phyloP scores from a whole-genome alignment of 331 rosid genomes.

The Saraca asoca region DNA sequence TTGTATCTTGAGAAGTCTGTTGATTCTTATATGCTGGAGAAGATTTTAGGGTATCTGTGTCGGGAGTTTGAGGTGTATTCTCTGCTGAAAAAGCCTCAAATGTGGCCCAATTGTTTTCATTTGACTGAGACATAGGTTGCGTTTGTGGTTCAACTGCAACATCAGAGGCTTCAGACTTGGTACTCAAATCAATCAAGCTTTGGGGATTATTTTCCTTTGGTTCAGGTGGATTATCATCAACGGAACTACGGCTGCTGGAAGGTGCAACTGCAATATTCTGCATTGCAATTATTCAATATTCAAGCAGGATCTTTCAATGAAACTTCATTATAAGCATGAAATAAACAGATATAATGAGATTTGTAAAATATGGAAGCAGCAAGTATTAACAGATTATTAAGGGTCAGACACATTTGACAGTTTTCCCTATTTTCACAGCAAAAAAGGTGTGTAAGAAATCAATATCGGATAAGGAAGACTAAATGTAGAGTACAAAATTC shows the following conservation, averaged over 20 bases:
- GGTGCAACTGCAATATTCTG: slow-evolving; percentile 41
- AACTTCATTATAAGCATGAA: too few relatives aligned
- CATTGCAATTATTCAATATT: slow-evolving; percentile 23
- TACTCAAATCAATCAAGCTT: slow-evolving; percentile 48
- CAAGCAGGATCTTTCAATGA: not conserved
- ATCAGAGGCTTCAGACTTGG: slow-evolving; percentile 40
- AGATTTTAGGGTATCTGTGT: slow-evolving; percentile 36
- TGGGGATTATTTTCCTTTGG: slow-evolving; percentile 23
- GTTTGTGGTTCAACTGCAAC: slow-evolving; percentile 36
- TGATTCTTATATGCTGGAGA: slow-evolving; percentile 27
- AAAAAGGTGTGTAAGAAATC: slow-evolving; percentile 9
- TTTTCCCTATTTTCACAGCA: not conserved
- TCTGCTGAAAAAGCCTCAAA: slow-evolving; percentile 44
- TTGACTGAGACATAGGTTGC: slow-evolving; percentile 39
- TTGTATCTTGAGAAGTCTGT: slow-evolving; percentile 39
- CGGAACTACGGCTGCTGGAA: slow-evolving; percentile 31
- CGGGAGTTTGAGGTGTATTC: slow-evolving; percentile 42
- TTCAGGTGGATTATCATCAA: slow-evolving; percentile 36
- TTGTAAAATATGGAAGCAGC: not conserved
- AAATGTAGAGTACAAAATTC: slow-evolving; percentile 3
- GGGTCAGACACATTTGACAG: not conserved
- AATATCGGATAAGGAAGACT: slow-evolving; percentile 3
- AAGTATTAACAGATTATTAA: slow-evolving; percentile 2
- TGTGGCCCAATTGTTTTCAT: slow-evolving; percentile 50
- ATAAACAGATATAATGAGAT: too few relatives aligned